Conservation (phyloP, 2,329 filamentous ascomycete genomes). For the Lachnellula hyalina region DNA sequence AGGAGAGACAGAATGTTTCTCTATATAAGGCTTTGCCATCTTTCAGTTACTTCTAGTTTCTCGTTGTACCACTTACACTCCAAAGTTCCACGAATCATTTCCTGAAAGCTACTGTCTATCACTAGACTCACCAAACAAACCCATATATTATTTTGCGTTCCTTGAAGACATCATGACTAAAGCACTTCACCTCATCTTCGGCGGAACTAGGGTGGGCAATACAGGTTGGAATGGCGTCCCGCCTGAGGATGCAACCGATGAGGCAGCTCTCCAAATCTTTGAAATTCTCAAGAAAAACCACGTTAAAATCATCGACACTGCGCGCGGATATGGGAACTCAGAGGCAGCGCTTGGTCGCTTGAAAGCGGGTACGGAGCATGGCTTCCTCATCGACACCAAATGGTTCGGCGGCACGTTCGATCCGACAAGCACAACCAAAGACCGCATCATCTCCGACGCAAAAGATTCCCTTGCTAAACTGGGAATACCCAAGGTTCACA, state of each 20-base stretch:
- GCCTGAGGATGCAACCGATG: background rate
- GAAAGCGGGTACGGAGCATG: background rate
- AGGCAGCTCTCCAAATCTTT: background rate
- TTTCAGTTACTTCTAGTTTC: too few species aligned
- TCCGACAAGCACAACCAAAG: background rate
- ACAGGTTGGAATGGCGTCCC: background rate
- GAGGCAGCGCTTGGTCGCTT: background rate
- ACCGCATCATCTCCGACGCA: background rate
- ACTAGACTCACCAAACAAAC: too few species aligned
- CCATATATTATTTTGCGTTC: background rate
- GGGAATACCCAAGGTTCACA: conserved; percentile 49
- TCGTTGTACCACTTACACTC: too few species aligned
- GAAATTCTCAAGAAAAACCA: background rate
- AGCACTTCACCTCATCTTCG: background rate
- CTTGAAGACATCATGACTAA: background rate
- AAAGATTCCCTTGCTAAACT: background rate
- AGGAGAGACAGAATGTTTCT: too few species aligned
- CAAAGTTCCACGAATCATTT: too few species aligned
- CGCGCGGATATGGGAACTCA: background rate
- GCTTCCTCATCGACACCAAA: conserved; percentile 2
- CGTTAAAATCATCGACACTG: background rate
- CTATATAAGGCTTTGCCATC: too few species aligned
- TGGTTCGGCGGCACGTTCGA: background rate
- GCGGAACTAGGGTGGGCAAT: background rate
- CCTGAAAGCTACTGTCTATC: too few species aligned